Conservation (phyloP, 1,139 yeast species). For the Saccharomyces hybrid region DNA sequence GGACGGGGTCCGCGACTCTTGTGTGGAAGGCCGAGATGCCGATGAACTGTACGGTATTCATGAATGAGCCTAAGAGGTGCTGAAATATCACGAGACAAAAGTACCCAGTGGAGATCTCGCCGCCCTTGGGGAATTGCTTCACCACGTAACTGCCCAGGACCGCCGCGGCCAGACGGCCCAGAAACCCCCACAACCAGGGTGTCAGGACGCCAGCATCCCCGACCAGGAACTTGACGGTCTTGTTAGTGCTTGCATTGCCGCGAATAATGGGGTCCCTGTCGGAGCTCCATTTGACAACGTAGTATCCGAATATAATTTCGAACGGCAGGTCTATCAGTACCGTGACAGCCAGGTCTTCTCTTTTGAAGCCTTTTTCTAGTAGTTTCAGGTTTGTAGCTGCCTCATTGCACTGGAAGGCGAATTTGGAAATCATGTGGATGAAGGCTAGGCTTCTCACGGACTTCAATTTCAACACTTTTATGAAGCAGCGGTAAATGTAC, state of each 20-base stretch:
- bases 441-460: constrained; percentile 69
- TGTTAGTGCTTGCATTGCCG: not conserved
- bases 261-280: constrained; percentile 9
- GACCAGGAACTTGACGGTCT: constrained; percentile 21
- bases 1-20: constrained; percentile 86
- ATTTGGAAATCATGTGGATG: constrained; percentile 71
- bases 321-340: constrained; percentile 94
- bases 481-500: constrained; percentile 68
- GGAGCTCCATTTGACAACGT: constrained; percentile 87
- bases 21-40: constrained; percentile 93
- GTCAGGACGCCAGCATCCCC: constrained; percentile 42
- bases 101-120: constrained; percentile 37
- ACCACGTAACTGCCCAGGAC: constrained; percentile 68
- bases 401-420: constrained; percentile 94
- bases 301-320: constrained; percentile 89
- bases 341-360: constrained; percentile 88
- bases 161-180: constrained; percentile 80
- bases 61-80: constrained; percentile 79
- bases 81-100: constrained; percentile 67
- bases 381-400: constrained; percentile 89
- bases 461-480: constrained; percentile 64
- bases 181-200: constrained; percentile 87
- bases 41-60: constrained; percentile 93
- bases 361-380: constrained; percentile 86
- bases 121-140: constrained; percentile 57